phyloP scores from a whole-genome alignment of 192 early-diverging fungal genomes.

The Glomus cerebriforme region DNA sequence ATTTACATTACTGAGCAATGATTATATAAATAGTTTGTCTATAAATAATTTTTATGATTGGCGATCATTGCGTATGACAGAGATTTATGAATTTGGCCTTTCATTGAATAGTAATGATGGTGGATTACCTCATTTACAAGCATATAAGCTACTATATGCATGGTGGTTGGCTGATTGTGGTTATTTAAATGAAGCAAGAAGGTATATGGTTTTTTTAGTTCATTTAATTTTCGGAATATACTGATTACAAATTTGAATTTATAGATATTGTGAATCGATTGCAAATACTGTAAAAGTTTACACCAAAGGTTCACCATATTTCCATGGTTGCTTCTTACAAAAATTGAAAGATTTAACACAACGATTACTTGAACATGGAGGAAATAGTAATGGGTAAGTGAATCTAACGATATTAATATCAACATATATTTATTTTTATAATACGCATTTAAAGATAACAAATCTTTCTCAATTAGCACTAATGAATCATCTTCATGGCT shows the following conservation, averaged over 20 bases:
- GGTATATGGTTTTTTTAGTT: conserved; percentile 32
- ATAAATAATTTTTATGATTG: conserved; percentile 57
- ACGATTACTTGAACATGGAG: conserved; percentile 53
- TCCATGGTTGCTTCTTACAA: conserved; percentile 71
- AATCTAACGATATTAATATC: neutral
- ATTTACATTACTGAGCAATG: conserved; percentile 68
- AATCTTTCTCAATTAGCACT: conserved; percentile 19
- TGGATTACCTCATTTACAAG: conserved; percentile 84
- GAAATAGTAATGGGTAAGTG: conserved; percentile 35
- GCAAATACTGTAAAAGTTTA: conserved; percentile 70
- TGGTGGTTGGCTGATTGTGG: conserved; percentile 84
- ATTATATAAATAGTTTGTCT: conserved; percentile 40
- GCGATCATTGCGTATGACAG: conserved; percentile 71
- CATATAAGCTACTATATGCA: conserved; percentile 83
- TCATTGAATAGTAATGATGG: conserved; percentile 53
- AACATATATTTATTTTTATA: neutral
- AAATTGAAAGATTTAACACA: conserved; percentile 74
- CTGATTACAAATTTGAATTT: neutral
- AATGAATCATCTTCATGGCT: conserved; percentile 31
- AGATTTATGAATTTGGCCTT: conserved; percentile 80
- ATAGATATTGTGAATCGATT: conserved; percentile 77
- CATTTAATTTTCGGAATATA: neutral
- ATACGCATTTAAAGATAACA: neutral
- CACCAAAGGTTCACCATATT: conserved; percentile 78
- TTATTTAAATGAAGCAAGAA: conserved; percentile 65